Evolutionary conservation across 306 rosid genomes (phyloP).

Genomic region (cucumber (Cucumis sativus)): Cucumber_9930_V3 NC_026661.2:4762501-4763000

Average conservation of each 20-base stretch:
- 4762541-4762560: slow-evolving; percentile 87
- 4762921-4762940: slow-evolving; percentile 98
- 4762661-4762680: not conserved
- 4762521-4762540: slow-evolving; percentile 94
- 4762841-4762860: slow-evolving; percentile 97
- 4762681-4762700: not conserved
- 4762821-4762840: slow-evolving; percentile 19
- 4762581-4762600: slow-evolving; percentile 89
- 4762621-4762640: slow-evolving; percentile 89
- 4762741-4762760: not conserved
- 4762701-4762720: not conserved
- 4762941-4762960: slow-evolving; percentile 78
- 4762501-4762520: slow-evolving; percentile 98
- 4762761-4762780: not conserved
- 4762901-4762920: slow-evolving; percentile 98
- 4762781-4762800: not conserved
- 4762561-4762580: slow-evolving; percentile 80
- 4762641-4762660: slow-evolving; percentile 88
- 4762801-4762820: slow-evolving; percentile 3
- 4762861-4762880: slow-evolving; percentile 89
- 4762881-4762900: slow-evolving; percentile 95
- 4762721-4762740: not conserved
- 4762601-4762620: slow-evolving; percentile 92
- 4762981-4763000: not conserved
- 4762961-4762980: slow-evolving; percentile 42